Evolutionary conservation across 2,329 filamentous ascomycete genomes (phyloP), one percentile per base, ranked within the genome.

Genomic region (Metarhizium album): DNA sequence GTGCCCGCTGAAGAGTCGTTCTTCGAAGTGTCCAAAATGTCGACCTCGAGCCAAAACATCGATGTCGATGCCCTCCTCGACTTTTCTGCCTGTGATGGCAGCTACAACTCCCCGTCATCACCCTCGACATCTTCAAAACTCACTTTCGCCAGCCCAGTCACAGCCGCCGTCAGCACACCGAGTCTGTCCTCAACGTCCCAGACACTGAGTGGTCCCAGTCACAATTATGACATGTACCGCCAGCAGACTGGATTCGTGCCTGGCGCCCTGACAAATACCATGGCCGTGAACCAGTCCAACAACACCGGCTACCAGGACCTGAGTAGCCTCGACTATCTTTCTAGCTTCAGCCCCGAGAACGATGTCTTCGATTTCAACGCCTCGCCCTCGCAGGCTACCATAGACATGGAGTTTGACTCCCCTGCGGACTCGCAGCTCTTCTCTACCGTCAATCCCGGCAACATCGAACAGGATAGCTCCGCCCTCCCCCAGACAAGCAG

Each of bases 241-340:
- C 93, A 98, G 67, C 90, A 96, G 73, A 96, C 93, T 3, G 90
- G 90, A 56, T 83, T 96, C 29, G 88, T 93, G 0, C 84, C 88
- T 1, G 90, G 90, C 55, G 90, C 89, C 48, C 74, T 93, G 55
- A 83, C 85, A 42, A 87, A 81, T 67, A 86, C 90, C 13, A 79
- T 93, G 63, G 86, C 87, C 35, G 79, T 93, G 60, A 90, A 87
- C 66, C 77, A 86, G 62, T 64, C 68, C 43, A 74, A 76, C 62
- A 73, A 82, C 59, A 70, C 73, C 43, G 75, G 74, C 48, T 82
- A 76, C 60, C 70, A 75, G 58, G 69, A 68, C 55, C 69, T 72
- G 53, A 74, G 71, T 43, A 70, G 65, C 53, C 64, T 78, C 53
- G 73, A 76, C 45, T 81, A 75, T 56, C 63, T 74, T 45, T 74